A percentile compares a stretch with the other conserved stretches of the same genome.
Conservation (phyloP, 805 yeast species). For the Starmera amethionina region DNA sequence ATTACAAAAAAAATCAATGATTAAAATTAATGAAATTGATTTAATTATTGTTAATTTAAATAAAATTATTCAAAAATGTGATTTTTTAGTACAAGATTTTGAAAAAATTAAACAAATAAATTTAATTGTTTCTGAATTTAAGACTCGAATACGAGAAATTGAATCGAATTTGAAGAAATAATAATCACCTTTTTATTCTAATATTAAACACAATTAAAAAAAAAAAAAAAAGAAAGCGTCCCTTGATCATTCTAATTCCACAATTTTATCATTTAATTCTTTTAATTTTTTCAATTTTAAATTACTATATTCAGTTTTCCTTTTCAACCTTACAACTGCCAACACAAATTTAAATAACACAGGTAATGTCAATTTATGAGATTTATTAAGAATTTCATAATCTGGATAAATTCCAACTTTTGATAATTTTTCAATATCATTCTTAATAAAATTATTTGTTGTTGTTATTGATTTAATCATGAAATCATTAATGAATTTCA, state of each 20-base stretch:
- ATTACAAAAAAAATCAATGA: constrained; percentile 13
- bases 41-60: constrained; percentile 31
- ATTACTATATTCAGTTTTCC: constrained; percentile 18
- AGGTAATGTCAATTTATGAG: constrained; percentile 15
- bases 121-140: constrained; percentile 31
- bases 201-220: background rate
- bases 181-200: background rate
- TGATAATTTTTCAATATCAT: constrained; percentile 19
- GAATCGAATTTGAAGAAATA: constrained; percentile 17
- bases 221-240: no score
- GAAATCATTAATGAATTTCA: constrained; percentile 24
- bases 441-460: constrained; percentile 14
- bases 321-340: constrained; percentile 27
- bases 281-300: constrained; percentile 12
- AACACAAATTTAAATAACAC: constrained; percentile 24
- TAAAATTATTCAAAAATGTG: constrained; percentile 31
- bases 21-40: constrained; percentile 23
- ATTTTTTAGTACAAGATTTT: constrained; percentile 40
- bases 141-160: constrained; percentile 22
- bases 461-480: constrained; percentile 19
- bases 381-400: constrained; percentile 12
- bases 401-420: constrained; percentile 18
- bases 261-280: constrained; percentile 6
- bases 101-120: constrained; percentile 39
- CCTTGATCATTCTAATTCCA: background rate